Evolutionary conservation across 805 yeast genomes (phyloP).

Genomic region (Kodamaea sagamina): DNA sequence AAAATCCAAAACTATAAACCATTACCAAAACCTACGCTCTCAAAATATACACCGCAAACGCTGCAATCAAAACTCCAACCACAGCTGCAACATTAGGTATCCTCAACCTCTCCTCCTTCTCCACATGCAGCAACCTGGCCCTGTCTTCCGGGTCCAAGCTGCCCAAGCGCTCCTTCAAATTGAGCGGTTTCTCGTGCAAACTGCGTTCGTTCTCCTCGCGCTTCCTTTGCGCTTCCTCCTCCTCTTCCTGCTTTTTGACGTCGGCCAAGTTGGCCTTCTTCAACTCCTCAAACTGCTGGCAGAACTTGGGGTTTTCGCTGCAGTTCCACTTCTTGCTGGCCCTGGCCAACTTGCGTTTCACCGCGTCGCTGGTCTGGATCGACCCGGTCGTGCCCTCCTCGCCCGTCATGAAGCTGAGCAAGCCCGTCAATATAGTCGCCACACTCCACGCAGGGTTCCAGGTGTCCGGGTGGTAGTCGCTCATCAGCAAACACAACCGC

Average conservation of each 20-base stretch:
- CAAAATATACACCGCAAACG: constrained; percentile 10
- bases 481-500: constrained; percentile 84
- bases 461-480: constrained; percentile 90
- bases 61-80: constrained; percentile 11
- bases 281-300: constrained; percentile 68
- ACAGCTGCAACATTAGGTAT: constrained; percentile 10
- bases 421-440: constrained; percentile 80
- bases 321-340: constrained; percentile 64
- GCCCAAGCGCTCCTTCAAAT: constrained; percentile 40
- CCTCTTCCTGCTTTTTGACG: constrained; percentile 21
- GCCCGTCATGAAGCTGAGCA: constrained; percentile 90
- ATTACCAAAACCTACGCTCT: background rate
- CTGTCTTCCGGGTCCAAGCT: constrained; percentile 68
- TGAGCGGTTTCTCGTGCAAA: constrained; percentile 13
- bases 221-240: constrained; percentile 17
- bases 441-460: constrained; percentile 99
- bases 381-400: constrained; percentile 85
- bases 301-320: constrained; percentile 57
- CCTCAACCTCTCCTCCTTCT: constrained; percentile 4
- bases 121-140: constrained; percentile 36
- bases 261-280: constrained; percentile 45
- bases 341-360: constrained; percentile 57
- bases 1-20: no score
- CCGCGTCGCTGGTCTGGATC: constrained; percentile 60
- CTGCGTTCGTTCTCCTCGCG: constrained; percentile 10